Evolutionary conservation across 805 yeast species (phyloP), one percentile per base, ranked within the genome.

Genomic region (Lachancea sp.): DNA sequence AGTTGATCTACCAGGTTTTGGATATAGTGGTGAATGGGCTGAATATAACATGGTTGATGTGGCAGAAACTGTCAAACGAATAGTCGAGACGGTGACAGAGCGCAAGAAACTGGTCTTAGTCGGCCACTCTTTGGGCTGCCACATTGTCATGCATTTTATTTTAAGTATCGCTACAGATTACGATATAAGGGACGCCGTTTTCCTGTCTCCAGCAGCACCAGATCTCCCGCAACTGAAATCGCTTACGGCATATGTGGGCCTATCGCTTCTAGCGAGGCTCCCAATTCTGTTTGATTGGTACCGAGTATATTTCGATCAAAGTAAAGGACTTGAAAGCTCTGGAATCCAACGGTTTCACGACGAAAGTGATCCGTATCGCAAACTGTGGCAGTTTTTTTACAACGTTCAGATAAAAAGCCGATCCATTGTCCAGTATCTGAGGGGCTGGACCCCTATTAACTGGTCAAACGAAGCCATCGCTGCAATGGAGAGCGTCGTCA

Each of bases 1-100:
- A 0, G 50, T 89, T 12, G 97, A 89, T 57, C 64, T 88, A 38
- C 96, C 96, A 1, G 97, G 97, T 0, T 86, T 86, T 60, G 97
- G 97, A 3, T 70, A 74, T 31, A 55, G 61, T 35, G 56, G 46
- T 21, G 56, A 52, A 30, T 32, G 38, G 37, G 34, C 31, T 5
- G 34, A 41, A 2, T 60, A 56, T 39, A 36, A 46, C 0, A 58
- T 58, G 62, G 2, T 18, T 4, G 20, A 30, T 7, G 37, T 53
- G 2, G 47, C 44, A 0, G 22, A 24, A 2, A 11, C 32, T 3
- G 40, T 52, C 8, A 18, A 42, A 13, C 49, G 50, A 15, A 28
- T 20, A 38, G 49, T 18, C 17, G 49, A 32, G 34, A 34, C n/a
- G 18, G 16, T 13, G 35, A 46, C 26, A 41, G 41, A 9, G 29